Base-by-base conservation (phyloP, 1,284 basidiomycete species). In the Mycosarcoma mackinlayi region DNA sequence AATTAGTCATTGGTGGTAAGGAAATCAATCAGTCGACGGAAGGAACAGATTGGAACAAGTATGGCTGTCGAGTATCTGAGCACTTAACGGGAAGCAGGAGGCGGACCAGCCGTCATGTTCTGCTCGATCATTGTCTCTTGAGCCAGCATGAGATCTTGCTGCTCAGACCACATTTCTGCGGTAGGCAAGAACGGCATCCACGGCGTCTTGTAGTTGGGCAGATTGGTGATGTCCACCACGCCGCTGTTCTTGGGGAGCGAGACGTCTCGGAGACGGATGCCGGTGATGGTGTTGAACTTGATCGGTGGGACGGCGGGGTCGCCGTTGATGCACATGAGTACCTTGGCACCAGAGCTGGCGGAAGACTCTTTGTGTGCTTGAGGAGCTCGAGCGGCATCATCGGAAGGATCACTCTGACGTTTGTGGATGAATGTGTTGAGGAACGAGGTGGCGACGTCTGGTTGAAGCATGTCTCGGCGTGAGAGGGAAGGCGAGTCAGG, bases 101-200 rank as follows among this genome's bases (percentile, higher is more conserved):
- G 38, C 14, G 28, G n/a, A n/a, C n/a, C 34, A 24, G 49, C 54
- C 16, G 51, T 57, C 38, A 52, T 57, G 41, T 61, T 60, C 2
- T 19, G 33, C 62, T 65, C 49, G 47, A 71, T 71, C 33, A 46
- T 34, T 5, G 52, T 18, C 31, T 71, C 62, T 35, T 71, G 68
- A 4, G 23, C 54, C 16, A 62, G n/a, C 62, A 71, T 71, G 24
- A 71, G 44, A 0, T 44, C 46, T 33, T 71, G 62, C 31, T 71
- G 68, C 28, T 65, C 58, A 30, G 16, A 34, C 68, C 68, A 71
- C 68, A 71, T 71, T 9, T 62, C 50, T 0, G 24, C 42, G 9
- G 68, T 71, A 34, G 68, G 68, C 19, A 71, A 33, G 55, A 71
- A 71, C 4, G 68, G 62, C 68, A 71, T 65, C 62, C 62, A 71